Percentiles rank a stretch among this genome's conserved stretches.
phyloP scores from a whole-genome alignment of 495 filamentous ascomycete genomes.

The Ramalina intermedia region DNA sequence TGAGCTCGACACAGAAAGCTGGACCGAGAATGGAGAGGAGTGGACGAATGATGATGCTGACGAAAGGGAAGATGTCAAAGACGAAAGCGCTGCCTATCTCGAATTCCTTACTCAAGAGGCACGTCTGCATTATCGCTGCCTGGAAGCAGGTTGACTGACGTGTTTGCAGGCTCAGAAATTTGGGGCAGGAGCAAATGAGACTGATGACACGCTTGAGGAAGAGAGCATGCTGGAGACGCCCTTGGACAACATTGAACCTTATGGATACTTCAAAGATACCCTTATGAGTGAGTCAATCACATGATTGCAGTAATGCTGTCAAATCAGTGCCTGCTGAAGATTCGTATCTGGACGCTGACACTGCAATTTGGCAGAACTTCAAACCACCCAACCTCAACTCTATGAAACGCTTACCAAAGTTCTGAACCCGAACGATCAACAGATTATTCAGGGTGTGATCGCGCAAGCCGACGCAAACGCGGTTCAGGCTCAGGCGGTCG shows the following conservation, averaged over 20 bases:
- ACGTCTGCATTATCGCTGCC: slow-evolving; percentile 16
- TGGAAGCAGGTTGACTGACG: slow-evolving; percentile 5
- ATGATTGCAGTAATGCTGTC: background rate
- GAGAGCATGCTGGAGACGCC: slow-evolving; percentile 85
- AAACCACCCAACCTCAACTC: slow-evolving; percentile 80
- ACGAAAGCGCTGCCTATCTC: slow-evolving; percentile 87
- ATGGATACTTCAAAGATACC: slow-evolving; percentile 67
- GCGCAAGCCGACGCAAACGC: slow-evolving; percentile 60
- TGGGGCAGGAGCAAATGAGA: slow-evolving; percentile 50
- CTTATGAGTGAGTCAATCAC: slow-evolving; percentile 57
- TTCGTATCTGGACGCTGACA: slow-evolving; percentile 14
- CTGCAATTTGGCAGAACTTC: slow-evolving; percentile 45
- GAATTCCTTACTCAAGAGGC: slow-evolving; percentile 91
- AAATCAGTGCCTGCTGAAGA: no score
- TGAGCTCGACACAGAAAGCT: slow-evolving; percentile 61
- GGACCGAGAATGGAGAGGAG: slow-evolving; percentile 48
- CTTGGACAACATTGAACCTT: slow-evolving; percentile 87
- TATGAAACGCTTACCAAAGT: slow-evolving; percentile 68
- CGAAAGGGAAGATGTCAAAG: slow-evolving; percentile 58
- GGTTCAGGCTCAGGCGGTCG: slow-evolving; percentile 13
- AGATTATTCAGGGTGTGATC: slow-evolving; percentile 62
- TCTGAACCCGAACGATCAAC: slow-evolving; percentile 67
- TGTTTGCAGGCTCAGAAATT: slow-evolving; percentile 62
- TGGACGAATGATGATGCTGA: slow-evolving; percentile 57
- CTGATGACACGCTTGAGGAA: slow-evolving; percentile 86